phyloP scores from a whole-genome alignment of 176 grass and related monocot genomes.

The Raddia distichophylla region DNA sequence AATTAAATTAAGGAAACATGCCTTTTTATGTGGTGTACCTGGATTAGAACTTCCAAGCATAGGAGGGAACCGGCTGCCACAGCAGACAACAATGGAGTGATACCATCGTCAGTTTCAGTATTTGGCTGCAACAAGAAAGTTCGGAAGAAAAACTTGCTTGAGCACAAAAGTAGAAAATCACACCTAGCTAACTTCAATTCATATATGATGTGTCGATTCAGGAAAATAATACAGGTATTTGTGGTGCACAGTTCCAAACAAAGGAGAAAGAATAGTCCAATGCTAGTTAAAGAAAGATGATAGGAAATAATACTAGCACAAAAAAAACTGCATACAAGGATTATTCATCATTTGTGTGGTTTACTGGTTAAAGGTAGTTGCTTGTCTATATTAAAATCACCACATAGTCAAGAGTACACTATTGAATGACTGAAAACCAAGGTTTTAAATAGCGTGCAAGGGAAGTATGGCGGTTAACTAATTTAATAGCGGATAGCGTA shows the following conservation, averaged over 20 bases:
- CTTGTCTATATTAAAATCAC: neutral
- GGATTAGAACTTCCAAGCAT: constrained; percentile 80
- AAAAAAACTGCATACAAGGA: constrained; percentile 1
- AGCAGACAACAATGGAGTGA: constrained; percentile 83
- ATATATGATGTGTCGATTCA: neutral
- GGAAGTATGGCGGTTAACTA: too few relatives aligned
- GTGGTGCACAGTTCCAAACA: neutral
- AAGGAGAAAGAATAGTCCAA: neutral
- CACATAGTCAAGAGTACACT: neutral
- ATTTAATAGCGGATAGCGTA: too few relatives aligned
- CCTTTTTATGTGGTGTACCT: constrained; percentile 48
- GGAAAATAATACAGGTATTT: neutral
- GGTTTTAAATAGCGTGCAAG: too few relatives aligned
- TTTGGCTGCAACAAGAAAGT: constrained; percentile 60
- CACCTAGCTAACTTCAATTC: neutral
- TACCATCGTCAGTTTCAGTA: constrained; percentile 80
- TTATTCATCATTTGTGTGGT: neutral
- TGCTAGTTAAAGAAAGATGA: neutral
- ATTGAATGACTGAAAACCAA: neutral
- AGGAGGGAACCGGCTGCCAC: constrained; percentile 78
- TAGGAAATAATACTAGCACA: neutral
- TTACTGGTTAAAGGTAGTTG: neutral
- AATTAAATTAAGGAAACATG: constrained; percentile 4
- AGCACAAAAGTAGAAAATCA: neutral
- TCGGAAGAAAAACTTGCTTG: neutral